Evolutionary conservation across 768 basidiomycete species (phyloP), one percentile per base, ranked within the genome.

Genomic region (Mrakia gelida): DNA sequence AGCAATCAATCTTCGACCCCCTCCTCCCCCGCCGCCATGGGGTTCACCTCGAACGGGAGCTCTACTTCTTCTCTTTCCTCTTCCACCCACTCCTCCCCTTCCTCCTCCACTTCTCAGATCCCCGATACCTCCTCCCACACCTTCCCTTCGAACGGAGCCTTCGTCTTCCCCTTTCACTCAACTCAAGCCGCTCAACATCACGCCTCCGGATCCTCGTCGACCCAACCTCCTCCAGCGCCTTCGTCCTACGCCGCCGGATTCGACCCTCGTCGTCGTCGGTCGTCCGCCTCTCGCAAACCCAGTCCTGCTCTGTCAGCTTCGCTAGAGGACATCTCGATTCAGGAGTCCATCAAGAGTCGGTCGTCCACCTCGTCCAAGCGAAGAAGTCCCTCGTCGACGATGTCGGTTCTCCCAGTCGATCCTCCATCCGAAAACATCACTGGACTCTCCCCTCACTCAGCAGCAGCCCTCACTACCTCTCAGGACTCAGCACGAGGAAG

Each of bases 311-410:
- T 73, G 2, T 73, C 72, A 38, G 28, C 72, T 11, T 73, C 72
- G 1, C 72, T 73, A 15, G 72, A 73, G 56, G 56, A 73, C 23
- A 54, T 73, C 54, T 59, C 59, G 7, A 54, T 38, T 26, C 72
- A 56, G 30, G 30, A 52, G 49, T 43, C 49, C 56, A 73, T 30
- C 21, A 38, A 34, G 0, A 56, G 56, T 15, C 72, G 49, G n/a
- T 73, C 72, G 72, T 38, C 72, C 28, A 54, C 30, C 3, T 59
- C 72, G 3, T 38, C 34, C 16, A 34, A 3, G 26, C 3, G n/a
- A 28, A 52, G n/a, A 28, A 52, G 49, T 15, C 21, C 72, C 18
- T 54, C 52, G 54, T 26, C 71, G 1, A 26, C 28, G n/a, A 28
- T 49, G 49, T 52, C 45, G 28, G 28, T 30, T 30, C 26, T 56